Evolutionary conservation across 768 basidiomycete species (phyloP).

Genomic region (Dacryopinax primogenitus): DNA sequence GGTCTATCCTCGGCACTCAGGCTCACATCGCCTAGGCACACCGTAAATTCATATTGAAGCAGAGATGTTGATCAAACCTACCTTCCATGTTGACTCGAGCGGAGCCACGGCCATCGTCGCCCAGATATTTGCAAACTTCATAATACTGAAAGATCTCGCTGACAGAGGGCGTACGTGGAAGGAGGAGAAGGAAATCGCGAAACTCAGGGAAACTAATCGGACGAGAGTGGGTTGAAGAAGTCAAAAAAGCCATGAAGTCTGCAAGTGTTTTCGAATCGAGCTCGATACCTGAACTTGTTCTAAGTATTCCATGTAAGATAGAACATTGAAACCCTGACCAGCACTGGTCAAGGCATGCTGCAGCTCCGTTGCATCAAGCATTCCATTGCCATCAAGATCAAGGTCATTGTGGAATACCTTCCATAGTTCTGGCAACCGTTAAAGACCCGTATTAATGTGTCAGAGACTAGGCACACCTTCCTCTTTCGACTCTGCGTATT

Average conservation of each 20-base stretch:
- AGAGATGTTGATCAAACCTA: slow-evolving; percentile 23
- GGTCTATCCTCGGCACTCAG: slow-evolving; percentile 65
- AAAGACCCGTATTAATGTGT: not conserved
- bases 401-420: slow-evolving; percentile 79
- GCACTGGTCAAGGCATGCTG: slow-evolving; percentile 52
- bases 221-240: slow-evolving; percentile 55
- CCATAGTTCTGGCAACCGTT: slow-evolving; percentile 58
- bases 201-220: slow-evolving; percentile 72
- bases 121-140: slow-evolving; percentile 51
- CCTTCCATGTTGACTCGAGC: slow-evolving; percentile 86
- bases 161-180: slow-evolving; percentile 69
- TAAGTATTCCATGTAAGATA: slow-evolving; percentile 10
- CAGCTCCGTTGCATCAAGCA: slow-evolving; percentile 55
- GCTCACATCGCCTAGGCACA: slow-evolving; percentile 53
- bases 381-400: slow-evolving; percentile 79
- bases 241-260: slow-evolving; percentile 71
- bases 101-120: slow-evolving; percentile 63
- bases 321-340: slow-evolving; percentile 39
- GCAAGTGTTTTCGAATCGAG: slow-evolving; percentile 54
- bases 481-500: slow-evolving; percentile 72
- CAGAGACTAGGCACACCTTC: slow-evolving; percentile 42
- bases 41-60: not conserved
- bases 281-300: slow-evolving; percentile 44
- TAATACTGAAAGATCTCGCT: slow-evolving; percentile 80
- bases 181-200: slow-evolving; percentile 46